Conservation (phyloP, 331 rosid genomes). For the Ulmus americana region DNA sequence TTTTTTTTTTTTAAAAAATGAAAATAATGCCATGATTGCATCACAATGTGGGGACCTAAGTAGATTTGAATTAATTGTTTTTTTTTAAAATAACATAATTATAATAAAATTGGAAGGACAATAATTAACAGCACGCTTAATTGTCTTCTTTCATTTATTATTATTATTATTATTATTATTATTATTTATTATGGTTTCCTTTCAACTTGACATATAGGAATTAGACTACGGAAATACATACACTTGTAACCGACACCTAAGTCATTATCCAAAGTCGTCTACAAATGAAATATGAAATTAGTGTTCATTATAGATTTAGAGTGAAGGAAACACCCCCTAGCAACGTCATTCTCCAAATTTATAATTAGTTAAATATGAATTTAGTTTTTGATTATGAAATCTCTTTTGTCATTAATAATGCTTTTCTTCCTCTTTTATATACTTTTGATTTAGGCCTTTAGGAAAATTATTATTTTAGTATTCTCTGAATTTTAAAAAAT, state of each 20-base stretch:
- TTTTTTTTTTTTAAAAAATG: too few relatives aligned
- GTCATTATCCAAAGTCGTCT: slow-evolving; percentile 12
- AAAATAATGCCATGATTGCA: not conserved
- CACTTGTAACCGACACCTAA: not conserved
- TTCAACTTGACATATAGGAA: slow-evolving; percentile 7
- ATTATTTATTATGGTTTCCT: not conserved
- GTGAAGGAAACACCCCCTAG: slow-evolving; percentile 6
- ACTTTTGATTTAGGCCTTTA: not conserved
- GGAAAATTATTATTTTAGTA: not conserved
- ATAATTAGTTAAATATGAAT: slow-evolving; percentile 18
- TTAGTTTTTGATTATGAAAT: not conserved
- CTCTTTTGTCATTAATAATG: not conserved
- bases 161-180: not conserved
- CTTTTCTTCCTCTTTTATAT: not conserved
- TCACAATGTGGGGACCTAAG: slow-evolving; percentile 12
- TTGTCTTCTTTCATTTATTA: not conserved
- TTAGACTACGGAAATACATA: slow-evolving; percentile 4
- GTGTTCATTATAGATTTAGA: slow-evolving; percentile 10
- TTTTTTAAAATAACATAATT: not conserved
- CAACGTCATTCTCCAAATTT: slow-evolving; percentile 16
- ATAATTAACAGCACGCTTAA: slow-evolving; percentile 3
- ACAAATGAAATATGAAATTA: slow-evolving; percentile 2
- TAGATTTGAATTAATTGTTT: not conserved
- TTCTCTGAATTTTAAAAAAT: too few relatives aligned
- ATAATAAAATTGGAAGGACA: not conserved